Percentiles rank a stretch among this genome's conserved stretches.
Conservation (phyloP, 2,329 filamentous ascomycete species). For the Clathrospora elynae region DNA sequence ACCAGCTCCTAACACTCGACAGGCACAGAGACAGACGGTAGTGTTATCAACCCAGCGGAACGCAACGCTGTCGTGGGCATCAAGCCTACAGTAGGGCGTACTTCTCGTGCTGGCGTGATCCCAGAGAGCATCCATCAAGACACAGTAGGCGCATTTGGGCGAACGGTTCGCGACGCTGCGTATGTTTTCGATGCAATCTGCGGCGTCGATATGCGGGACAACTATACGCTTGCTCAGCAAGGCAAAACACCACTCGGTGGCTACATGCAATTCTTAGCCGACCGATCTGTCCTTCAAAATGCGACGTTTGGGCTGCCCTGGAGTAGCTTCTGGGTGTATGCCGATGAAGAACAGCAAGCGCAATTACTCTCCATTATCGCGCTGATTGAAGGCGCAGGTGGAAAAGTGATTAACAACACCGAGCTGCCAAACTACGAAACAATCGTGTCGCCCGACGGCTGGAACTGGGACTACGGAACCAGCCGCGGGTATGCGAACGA, state of each 20-base stretch:
- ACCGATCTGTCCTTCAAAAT: slow-evolving; percentile 60
- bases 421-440: slow-evolving; percentile 68
- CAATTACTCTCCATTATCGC: slow-evolving; percentile 58
- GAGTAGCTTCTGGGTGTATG: slow-evolving; percentile 71
- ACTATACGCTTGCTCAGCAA: slow-evolving; percentile 66
- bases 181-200: slow-evolving; percentile 71
- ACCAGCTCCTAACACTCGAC: background rate
- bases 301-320: slow-evolving; percentile 74
- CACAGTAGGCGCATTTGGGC: slow-evolving; percentile 69
- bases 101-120: slow-evolving; percentile 62
- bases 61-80: slow-evolving; percentile 72
- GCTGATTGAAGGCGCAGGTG: slow-evolving; percentile 65
- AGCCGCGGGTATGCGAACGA: slow-evolving; percentile 69
- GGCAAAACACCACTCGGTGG: slow-evolving; percentile 61
- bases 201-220: slow-evolving; percentile 66
- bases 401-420: slow-evolving; percentile 70
- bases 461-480: slow-evolving; percentile 74
- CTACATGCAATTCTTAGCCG: slow-evolving; percentile 63
- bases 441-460: slow-evolving; percentile 69
- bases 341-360: slow-evolving; percentile 60
- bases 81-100: slow-evolving; percentile 76
- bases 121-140: slow-evolving; percentile 72
- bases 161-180: slow-evolving; percentile 70
- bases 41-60: slow-evolving; percentile 71
- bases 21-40: slow-evolving; percentile 70